These are phyloP conservation scores for Mortierella antarctica DNA, from an alignment of 192 early-diverging fungal species.

Conservation along the genomic window DNA sequence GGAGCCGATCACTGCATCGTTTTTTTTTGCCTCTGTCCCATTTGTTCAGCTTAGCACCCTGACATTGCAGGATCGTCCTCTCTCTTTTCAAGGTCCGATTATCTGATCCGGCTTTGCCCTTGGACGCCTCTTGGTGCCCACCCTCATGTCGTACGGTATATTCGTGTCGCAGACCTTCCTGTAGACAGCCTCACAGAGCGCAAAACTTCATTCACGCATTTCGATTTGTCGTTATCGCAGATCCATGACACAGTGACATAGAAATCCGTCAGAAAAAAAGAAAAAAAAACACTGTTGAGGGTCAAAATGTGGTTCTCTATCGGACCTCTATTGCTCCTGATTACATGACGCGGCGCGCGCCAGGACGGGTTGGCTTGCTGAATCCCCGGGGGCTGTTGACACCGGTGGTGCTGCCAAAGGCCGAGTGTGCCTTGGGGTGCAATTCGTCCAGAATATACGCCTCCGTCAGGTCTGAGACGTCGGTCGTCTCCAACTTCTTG, in stretches of 20 bases:
- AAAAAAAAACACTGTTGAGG: too few relatives aligned
- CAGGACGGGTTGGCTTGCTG: constrained; percentile 45
- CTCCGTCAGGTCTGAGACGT: constrained; percentile 66
- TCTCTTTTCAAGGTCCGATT: constrained; percentile 15
- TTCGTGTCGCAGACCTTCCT: not conserved
- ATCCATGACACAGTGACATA: too few relatives aligned
- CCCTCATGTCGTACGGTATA: too few relatives aligned
- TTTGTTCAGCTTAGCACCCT: not conserved
- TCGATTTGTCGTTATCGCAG: too few relatives aligned
- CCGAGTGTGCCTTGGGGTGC: constrained; percentile 21
- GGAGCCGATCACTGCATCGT: too few relatives aligned
- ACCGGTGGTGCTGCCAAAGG: constrained; percentile 4
- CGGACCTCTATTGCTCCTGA: not conserved
- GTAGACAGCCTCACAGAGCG: not conserved
- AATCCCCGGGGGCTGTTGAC: constrained; percentile 21
- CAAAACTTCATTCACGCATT: too few relatives aligned
- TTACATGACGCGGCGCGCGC: constrained; percentile 52
- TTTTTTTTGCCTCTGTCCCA: not conserved
- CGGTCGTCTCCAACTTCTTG: constrained; percentile 78
- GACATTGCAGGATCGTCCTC: not conserved
- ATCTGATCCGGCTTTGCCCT: constrained; percentile 34
- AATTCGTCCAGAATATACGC: constrained; percentile 67
- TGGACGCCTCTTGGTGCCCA: not conserved
- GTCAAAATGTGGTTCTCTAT: too few relatives aligned
- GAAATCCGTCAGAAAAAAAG: too few relatives aligned